These are phyloP conservation scores for Castanea sativa DNA, from an alignment of 306 rosid genomes.

Conservation along the genomic window DNA sequence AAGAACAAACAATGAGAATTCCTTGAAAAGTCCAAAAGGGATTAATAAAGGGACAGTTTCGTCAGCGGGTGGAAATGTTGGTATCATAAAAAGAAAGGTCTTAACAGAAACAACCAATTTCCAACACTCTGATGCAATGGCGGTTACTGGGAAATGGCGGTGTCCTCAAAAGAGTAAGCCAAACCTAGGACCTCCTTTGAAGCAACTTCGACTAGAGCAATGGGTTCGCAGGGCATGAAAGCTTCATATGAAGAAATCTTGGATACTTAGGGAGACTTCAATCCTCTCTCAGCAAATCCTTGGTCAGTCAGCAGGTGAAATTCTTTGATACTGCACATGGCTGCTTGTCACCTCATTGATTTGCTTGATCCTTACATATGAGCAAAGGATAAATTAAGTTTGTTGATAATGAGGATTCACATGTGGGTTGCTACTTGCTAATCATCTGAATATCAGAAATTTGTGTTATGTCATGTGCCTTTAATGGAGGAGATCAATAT, in stretches of 20 bases:
- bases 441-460: no score
- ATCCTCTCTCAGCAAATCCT: no score
- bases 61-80: conserved; percentile 18
- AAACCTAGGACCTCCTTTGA: conserved; percentile 63
- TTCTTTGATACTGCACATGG: no score
- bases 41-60: conserved; percentile 17
- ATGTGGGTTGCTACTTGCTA: no score
- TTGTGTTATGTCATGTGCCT: no score
- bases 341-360: no score
- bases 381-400: no score
- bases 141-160: conserved; percentile 73
- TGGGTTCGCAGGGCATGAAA: conserved; percentile 61
- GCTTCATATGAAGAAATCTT: neutral
- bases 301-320: no score
- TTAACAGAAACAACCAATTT: conserved; percentile 72
- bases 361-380: no score
- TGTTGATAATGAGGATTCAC: no score
- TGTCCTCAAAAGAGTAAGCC: conserved; percentile 83
- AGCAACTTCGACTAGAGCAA: conserved; percentile 86
- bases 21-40: conserved; percentile 24
- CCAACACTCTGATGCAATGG: conserved; percentile 27
- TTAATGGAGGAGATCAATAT: no score
- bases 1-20: conserved; percentile 28
- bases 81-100: conserved; percentile 42
- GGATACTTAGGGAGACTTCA: no score